These are phyloP conservation scores for Penicillium hesseltinei DNA, from an alignment of 2,329 filamentous ascomycete species.

Conservation along the genomic window DNA sequence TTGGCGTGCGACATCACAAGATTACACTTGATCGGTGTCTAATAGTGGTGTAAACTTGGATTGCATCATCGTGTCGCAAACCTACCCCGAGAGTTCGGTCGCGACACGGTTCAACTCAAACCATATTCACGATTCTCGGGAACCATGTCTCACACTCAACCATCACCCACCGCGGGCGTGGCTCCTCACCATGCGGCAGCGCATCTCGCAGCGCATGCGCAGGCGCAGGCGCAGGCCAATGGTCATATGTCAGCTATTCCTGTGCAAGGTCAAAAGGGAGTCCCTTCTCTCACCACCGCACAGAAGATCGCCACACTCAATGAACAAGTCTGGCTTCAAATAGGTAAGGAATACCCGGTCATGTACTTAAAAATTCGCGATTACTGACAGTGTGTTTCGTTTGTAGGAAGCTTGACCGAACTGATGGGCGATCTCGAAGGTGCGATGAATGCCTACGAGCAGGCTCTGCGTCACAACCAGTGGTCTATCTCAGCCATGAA, in stretches of 20 bases:
- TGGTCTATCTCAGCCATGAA: slow-evolving; percentile 92
- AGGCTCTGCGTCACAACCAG: slow-evolving; percentile 80
- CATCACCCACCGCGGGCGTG: slow-evolving; percentile 75
- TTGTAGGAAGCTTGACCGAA: slow-evolving; percentile 76
- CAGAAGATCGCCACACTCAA: slow-evolving; percentile 77
- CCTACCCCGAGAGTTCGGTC: slow-evolving; percentile 9
- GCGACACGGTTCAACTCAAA: slow-evolving; percentile 21
- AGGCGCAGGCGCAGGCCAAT: slow-evolving; percentile 27
- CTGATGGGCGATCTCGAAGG: slow-evolving; percentile 84
- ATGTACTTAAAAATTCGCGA: background rate
- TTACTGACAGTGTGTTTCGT: slow-evolving; percentile 16
- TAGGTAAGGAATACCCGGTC: slow-evolving; percentile 61
- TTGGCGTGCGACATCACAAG: slow-evolving; percentile 1
- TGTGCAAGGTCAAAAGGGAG: slow-evolving; percentile 52
- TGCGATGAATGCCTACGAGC: slow-evolving; percentile 86
- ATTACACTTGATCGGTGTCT: background rate
- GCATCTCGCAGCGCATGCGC: slow-evolving; percentile 32
- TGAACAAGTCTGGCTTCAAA: slow-evolving; percentile 86
- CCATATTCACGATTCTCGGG: slow-evolving; percentile 8
- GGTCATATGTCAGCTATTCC: slow-evolving; percentile 60
- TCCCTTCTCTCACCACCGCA: slow-evolving; percentile 63
- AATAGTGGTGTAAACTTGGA: slow-evolving; percentile 8
- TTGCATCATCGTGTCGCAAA: slow-evolving; percentile 38
- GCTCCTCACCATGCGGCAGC: slow-evolving; percentile 55
- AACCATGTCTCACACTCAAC: slow-evolving; percentile 73